Percentiles rank a stretch among this genome's conserved stretches.
These are phyloP conservation scores for Penicillium corylophilum DNA, from an alignment of 2,329 filamentous ascomycete genomes.

Conservation along the genomic window DNA sequence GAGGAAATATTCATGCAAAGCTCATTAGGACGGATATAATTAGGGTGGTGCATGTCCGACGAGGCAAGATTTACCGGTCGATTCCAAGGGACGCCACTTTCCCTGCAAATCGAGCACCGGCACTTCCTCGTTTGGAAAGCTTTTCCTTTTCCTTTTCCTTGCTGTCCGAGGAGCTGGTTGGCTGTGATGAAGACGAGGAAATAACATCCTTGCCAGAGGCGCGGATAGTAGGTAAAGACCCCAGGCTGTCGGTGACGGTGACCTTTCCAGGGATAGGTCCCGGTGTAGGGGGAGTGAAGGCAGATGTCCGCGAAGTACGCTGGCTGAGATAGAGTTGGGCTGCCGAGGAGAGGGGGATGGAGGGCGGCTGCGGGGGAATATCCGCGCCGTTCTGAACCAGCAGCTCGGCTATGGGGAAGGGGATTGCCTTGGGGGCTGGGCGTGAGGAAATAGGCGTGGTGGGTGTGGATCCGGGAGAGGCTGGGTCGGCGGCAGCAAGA, in stretches of 20 bases:
- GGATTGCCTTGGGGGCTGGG: constrained; percentile 47
- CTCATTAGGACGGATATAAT: constrained; percentile 25
- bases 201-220: constrained; percentile 28
- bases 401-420: constrained; percentile 88
- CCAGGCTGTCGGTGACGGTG: constrained; percentile 54
- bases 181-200: constrained; percentile 27
- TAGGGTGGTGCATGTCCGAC: not conserved
- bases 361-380: constrained; percentile 71
- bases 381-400: constrained; percentile 92
- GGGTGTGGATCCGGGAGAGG: constrained; percentile 60
- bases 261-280: constrained; percentile 42
- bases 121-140: constrained; percentile 76
- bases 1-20: constrained; percentile 18
- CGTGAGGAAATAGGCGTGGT: constrained; percentile 30
- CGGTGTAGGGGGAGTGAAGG: constrained; percentile 39
- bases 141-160: constrained; percentile 69
- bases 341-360: constrained; percentile 77
- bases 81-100: constrained; percentile 47
- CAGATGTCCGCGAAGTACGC: constrained; percentile 51
- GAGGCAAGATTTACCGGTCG: constrained; percentile 33
- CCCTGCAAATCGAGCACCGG: constrained; percentile 65
- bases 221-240: constrained; percentile 59
- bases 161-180: constrained; percentile 32
- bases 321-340: constrained; percentile 84
- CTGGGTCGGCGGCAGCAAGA: constrained; percentile 87